These are phyloP conservation scores for Trypanosoma caninum DNA, from an alignment of 208 protist genomes.

Conservation along the genomic window DNA sequence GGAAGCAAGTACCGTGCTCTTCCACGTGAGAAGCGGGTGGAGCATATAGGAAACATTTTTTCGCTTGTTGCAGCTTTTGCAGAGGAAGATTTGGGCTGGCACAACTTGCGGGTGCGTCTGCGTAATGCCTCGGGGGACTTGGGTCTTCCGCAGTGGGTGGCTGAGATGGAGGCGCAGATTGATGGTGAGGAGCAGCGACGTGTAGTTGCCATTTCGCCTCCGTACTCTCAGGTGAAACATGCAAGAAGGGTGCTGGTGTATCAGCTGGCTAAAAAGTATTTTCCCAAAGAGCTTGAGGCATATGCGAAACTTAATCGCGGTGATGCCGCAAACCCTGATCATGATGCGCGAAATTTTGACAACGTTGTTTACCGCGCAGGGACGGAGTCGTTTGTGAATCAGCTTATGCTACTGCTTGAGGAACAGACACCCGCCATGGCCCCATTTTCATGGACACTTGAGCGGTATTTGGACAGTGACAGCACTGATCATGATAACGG, in stretches of 20 bases:
- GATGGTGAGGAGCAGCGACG: conserved; percentile 59
- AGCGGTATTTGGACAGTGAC: conserved; percentile 15
- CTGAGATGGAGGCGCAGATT: conserved; percentile 83
- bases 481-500: conserved; percentile 2
- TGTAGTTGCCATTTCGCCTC: conserved; percentile 69
- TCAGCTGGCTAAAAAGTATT: conserved; percentile 69
- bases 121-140: conserved; percentile 65
- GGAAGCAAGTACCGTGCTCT: conserved; percentile 64
- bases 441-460: conserved; percentile 65
- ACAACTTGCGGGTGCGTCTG: conserved; percentile 70
- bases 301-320: conserved; percentile 51
- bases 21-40: conserved; percentile 83
- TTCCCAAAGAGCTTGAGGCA: conserved; percentile 67
- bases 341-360: conserved; percentile 22
- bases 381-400: conserved; percentile 50
- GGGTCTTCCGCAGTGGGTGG: conserved; percentile 80
- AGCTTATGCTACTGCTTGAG: conserved; percentile 66
- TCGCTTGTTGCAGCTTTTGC: conserved; percentile 66
- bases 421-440: conserved; percentile 37
- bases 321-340: conserved; percentile 55
- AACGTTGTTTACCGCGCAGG: conserved; percentile 43
- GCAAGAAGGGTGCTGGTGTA: conserved; percentile 73
- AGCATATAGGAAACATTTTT: conserved; percentile 65
- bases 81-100: conserved; percentile 87
- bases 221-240: conserved; percentile 53